Conservation (phyloP, 116 monocot species). For the Dioscorea cayenensis region DNA sequence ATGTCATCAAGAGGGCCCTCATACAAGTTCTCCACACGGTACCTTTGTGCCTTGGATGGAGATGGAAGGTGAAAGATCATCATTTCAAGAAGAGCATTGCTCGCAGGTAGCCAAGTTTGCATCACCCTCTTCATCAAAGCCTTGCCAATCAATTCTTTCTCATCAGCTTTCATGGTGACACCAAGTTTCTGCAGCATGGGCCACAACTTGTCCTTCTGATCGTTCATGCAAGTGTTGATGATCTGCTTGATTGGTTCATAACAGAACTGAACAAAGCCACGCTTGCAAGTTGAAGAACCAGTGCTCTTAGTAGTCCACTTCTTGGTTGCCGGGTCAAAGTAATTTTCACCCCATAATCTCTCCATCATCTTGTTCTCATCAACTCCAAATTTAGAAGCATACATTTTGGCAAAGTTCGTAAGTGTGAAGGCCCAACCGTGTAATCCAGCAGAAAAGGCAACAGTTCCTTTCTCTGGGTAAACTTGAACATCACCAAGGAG, state of each 20-base stretch:
- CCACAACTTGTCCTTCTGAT: constrained; percentile 43
- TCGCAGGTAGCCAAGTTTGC: constrained; percentile 40
- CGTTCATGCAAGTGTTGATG: constrained; percentile 33
- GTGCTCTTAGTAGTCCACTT: constrained; percentile 35
- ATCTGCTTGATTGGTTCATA: constrained; percentile 47
- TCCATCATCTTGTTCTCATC: constrained; percentile 42
- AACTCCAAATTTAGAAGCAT: constrained; percentile 39
- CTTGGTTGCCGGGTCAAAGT: constrained; percentile 34
- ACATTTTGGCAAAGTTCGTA: constrained; percentile 40
- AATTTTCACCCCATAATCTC: constrained; percentile 41
- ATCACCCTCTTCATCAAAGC: constrained; percentile 39
- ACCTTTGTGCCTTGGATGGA: constrained; percentile 29
- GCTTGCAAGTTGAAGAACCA: constrained; percentile 29
- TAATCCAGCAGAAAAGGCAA: constrained; percentile 37
- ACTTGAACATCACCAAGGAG: constrained; percentile 52
- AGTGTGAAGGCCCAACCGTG: constrained; percentile 42
- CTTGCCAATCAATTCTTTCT: constrained; percentile 34
- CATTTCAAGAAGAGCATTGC: constrained; percentile 41
- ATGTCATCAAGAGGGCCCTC: constrained; percentile 37
- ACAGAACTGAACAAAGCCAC: constrained; percentile 41
- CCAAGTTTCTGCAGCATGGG: constrained; percentile 34
- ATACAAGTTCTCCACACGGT: constrained; percentile 40
- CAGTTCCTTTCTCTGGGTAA: constrained; percentile 44
- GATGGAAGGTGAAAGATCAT: constrained; percentile 45
- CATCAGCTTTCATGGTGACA: constrained; percentile 29